Conservation (phyloP, 345 rosid species). For the Eucalyptus paniculata region DNA sequence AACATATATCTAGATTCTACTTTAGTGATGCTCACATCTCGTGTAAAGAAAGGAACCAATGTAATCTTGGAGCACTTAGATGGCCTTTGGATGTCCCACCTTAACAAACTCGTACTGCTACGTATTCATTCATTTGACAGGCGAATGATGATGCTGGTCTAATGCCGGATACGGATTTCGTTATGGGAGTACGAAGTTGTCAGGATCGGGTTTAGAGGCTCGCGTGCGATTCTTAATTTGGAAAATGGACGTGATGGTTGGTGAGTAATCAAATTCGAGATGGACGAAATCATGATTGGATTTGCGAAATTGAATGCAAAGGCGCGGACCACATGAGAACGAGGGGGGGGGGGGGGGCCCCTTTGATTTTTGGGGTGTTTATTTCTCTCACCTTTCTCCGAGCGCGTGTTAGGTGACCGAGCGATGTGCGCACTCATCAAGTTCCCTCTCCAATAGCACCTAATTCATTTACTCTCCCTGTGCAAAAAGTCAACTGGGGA, state of each 20-base stretch:
- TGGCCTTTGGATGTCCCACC: background rate
- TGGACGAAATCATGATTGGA: background rate
- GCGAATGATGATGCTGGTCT: background rate
- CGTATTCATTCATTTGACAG: background rate
- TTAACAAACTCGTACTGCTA: background rate
- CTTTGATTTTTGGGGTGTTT: background rate
- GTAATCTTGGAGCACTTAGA: background rate
- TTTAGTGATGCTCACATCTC: background rate
- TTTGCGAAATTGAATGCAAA: background rate
- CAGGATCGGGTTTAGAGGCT: background rate
- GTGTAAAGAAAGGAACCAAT: background rate
- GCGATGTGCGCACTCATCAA: background rate
- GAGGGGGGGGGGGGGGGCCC: background rate
- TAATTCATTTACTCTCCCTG: background rate
- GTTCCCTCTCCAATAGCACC: background rate
- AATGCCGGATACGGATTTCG: background rate
- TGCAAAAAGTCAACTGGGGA: background rate
- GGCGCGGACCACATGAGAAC: background rate
- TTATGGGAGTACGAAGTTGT: background rate
- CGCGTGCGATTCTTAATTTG: background rate
- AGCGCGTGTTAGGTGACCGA: background rate
- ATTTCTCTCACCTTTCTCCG: background rate
- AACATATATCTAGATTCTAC: background rate
- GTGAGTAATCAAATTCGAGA: background rate
- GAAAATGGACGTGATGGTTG: background rate